Evolutionary conservation across 1,284 basidiomycete genomes (phyloP).

Genomic region (Tilletiaria anomala): DNA sequence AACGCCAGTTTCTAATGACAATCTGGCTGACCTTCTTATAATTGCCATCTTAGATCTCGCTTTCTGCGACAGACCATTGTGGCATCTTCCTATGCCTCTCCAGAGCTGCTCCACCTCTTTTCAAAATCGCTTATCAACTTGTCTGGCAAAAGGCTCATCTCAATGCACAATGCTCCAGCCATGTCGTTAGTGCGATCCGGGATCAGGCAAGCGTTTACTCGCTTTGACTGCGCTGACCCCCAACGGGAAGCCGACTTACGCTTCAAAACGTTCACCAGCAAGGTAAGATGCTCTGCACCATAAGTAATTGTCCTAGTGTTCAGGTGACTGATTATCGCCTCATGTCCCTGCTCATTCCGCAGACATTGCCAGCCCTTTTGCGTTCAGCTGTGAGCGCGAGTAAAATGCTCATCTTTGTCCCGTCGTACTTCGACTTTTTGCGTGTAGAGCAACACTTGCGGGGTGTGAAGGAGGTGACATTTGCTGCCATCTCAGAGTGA

Average conservation of each 20-base stretch:
- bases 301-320: too few species aligned
- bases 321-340: not conserved
- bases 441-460: conserved; percentile 73
- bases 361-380: conserved; percentile 61
- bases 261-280: conserved; percentile 70
- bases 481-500: conserved; percentile 75
- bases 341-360: not conserved
- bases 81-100: conserved; percentile 74
- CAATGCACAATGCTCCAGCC: not conserved
- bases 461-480: conserved; percentile 52
- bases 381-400: conserved; percentile 82
- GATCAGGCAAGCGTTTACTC: conserved; percentile 51
- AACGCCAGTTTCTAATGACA: too few species aligned
- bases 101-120: conserved; percentile 69
- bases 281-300: conserved; percentile 45
- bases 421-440: conserved; percentile 94
- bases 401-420: conserved; percentile 76
- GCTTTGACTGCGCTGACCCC: conserved; percentile 58
- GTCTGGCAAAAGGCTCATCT: conserved; percentile 54
- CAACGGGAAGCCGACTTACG: conserved; percentile 73
- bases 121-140: conserved; percentile 63
- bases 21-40: too few species aligned
- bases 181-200: conserved; percentile 15
- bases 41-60: too few species aligned
- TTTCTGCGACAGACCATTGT: conserved; percentile 75